Evolutionary conservation across 1,284 basidiomycete genomes (phyloP).

Genomic region (Schizophyllum amplum): DNA sequence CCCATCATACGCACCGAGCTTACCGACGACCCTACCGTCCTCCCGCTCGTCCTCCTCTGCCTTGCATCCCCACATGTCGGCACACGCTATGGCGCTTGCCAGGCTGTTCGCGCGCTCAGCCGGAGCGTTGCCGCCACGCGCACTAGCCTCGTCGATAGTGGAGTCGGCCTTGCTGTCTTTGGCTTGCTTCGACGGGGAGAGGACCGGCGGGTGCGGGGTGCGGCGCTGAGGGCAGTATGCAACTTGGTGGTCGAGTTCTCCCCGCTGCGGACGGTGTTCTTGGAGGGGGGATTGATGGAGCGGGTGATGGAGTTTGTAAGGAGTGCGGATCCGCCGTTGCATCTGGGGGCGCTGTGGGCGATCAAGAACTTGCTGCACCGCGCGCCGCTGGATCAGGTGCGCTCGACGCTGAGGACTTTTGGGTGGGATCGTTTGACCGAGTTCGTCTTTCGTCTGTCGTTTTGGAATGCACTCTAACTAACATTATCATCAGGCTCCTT

Average conservation of each 20-base stretch:
- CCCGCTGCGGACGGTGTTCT: slow-evolving; percentile 60
- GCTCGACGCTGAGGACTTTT: slow-evolving; percentile 52
- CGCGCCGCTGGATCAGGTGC: slow-evolving; percentile 49
- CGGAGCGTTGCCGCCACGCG: slow-evolving; percentile 72
- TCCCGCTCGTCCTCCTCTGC: slow-evolving; percentile 41
- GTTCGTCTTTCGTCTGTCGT: slow-evolving; percentile 27
- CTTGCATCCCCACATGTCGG: not conserved
- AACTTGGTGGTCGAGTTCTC: slow-evolving; percentile 86
- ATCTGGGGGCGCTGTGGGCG: slow-evolving; percentile 71
- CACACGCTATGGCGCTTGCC: slow-evolving; percentile 53
- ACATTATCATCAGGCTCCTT: slow-evolving; percentile 32
- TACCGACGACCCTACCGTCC: slow-evolving; percentile 41
- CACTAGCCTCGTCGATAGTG: slow-evolving; percentile 78
- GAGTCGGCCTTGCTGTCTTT: slow-evolving; percentile 66
- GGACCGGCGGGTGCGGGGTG: slow-evolving; percentile 63
- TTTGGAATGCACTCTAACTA: not conserved
- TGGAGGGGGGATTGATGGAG: slow-evolving; percentile 57
- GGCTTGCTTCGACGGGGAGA: slow-evolving; percentile 47
- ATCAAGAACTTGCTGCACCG: slow-evolving; percentile 73
- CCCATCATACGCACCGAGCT: slow-evolving; percentile 64
- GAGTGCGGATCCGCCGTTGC: slow-evolving; percentile 46
- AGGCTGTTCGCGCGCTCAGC: slow-evolving; percentile 74
- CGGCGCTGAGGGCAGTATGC: slow-evolving; percentile 70
- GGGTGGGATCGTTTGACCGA: slow-evolving; percentile 49
- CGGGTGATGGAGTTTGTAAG: slow-evolving; percentile 52